phyloP scores from a whole-genome alignment of 129 eudicot genomes.

The Chrysanthemum seticuspe region DNA sequence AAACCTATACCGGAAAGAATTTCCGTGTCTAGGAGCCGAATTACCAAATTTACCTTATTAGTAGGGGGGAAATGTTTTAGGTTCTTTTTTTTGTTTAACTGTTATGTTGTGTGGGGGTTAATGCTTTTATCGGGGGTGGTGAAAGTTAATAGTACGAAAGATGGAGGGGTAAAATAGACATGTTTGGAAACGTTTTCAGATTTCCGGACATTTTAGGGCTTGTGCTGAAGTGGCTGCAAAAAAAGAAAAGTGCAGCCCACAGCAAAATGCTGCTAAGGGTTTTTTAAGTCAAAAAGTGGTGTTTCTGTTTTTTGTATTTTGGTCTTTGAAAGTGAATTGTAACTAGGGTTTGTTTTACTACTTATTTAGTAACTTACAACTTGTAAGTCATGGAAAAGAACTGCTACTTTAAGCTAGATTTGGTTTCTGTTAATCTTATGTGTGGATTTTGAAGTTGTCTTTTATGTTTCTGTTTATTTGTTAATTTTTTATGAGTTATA shows the following conservation, averaged over 20 bases:
- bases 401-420: slow-evolving; percentile 8
- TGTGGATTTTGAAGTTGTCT: neutral
- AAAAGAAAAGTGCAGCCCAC: slow-evolving; percentile 33
- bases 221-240: slow-evolving; percentile 42
- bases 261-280: slow-evolving; percentile 31
- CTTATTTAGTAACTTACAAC: slow-evolving; percentile 28
- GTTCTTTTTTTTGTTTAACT: neutral
- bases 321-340: slow-evolving; percentile 24
- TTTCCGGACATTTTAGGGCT: slow-evolving; percentile 33
- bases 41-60: neutral
- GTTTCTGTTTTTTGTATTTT: slow-evolving; percentile 24
- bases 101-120: slow-evolving; percentile 10
- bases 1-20: slow-evolving; percentile 79
- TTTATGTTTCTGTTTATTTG: neutral
- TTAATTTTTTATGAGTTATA: neutral
- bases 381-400: slow-evolving; percentile 26
- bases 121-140: slow-evolving; percentile 33
- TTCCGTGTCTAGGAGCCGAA: slow-evolving; percentile 52
- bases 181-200: slow-evolving; percentile 36
- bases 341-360: slow-evolving; percentile 30
- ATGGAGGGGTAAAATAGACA: slow-evolving; percentile 19
- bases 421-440: slow-evolving; percentile 21
- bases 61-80: neutral
- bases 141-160: slow-evolving; percentile 24
- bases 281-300: slow-evolving; percentile 27